Percentiles rank a stretch among this genome's conserved stretches.
Evolutionary conservation across 2,329 filamentous ascomycete genomes (phyloP).

Genomic region (Tolypocladium nubicola): DNA sequence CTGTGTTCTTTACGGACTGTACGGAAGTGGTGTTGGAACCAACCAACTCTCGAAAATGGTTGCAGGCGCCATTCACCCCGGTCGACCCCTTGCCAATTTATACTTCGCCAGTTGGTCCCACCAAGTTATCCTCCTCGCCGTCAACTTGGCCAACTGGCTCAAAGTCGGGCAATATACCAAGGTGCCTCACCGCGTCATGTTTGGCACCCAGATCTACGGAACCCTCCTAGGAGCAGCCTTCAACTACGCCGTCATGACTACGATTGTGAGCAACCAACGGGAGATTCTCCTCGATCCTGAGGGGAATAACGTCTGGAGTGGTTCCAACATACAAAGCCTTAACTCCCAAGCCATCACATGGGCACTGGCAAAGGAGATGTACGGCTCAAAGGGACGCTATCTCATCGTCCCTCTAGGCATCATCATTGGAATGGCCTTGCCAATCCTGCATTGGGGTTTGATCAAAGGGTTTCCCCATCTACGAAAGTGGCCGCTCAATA

Average conservation of each 20-base stretch:
- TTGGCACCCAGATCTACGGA: conserved; percentile 27
- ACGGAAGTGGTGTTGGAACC: conserved; percentile 9
- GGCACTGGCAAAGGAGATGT: conserved; percentile 30
- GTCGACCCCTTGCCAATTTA: conserved; percentile 28
- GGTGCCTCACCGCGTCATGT: conserved; percentile 28
- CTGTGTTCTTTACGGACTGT: conserved; percentile 16
- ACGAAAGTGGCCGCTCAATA: background rate
- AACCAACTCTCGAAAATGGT: conserved; percentile 28
- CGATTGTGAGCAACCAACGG: conserved; percentile 30
- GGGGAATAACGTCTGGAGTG: conserved; percentile 34
- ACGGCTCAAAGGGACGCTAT: conserved; percentile 25
- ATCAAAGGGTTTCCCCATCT: conserved; percentile 15
- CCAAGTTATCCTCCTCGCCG: conserved; percentile 21
- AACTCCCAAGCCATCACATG: conserved; percentile 24
- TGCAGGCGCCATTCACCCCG: conserved; percentile 33
- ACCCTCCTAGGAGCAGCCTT: conserved; percentile 29
- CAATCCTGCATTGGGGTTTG: conserved; percentile 21
- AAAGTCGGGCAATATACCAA: conserved; percentile 28
- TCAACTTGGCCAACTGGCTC: conserved; percentile 16
- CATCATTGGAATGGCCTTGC: conserved; percentile 30
- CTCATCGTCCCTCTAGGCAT: conserved; percentile 26
- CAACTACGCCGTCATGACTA: conserved; percentile 35
- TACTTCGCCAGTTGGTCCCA: conserved; percentile 27
- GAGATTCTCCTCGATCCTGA: conserved; percentile 28
- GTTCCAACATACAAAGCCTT: conserved; percentile 33